Percentiles rank a stretch among this genome's conserved stretches.
phyloP scores from a whole-genome alignment of 305 asterid species.

The Fraxinus greggii region DNA sequence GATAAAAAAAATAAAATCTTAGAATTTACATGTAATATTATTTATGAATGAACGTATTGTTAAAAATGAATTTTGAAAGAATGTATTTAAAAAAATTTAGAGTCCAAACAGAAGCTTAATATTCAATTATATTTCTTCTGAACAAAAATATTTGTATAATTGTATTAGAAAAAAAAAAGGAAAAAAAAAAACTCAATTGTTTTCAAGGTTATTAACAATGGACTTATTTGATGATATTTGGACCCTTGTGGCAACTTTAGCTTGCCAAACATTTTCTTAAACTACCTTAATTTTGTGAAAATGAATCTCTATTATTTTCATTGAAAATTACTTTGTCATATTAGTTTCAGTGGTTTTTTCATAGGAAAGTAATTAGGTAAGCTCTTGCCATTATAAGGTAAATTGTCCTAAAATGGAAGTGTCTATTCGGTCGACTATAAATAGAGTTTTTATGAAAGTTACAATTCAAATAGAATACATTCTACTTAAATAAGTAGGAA shows the following conservation, averaged over 20 bases:
- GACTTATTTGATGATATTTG: neutral
- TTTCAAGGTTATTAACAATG: too few relatives aligned
- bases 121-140: too few relatives aligned
- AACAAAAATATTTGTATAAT: too few relatives aligned
- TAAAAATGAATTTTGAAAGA: too few relatives aligned
- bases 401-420: neutral
- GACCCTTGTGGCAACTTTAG: neutral
- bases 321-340: neutral
- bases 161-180: too few relatives aligned
- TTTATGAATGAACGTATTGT: too few relatives aligned
- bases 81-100: too few relatives aligned
- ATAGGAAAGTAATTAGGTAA: neutral
- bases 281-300: neutral
- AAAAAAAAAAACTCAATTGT: neutral
- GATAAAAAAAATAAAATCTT: too few relatives aligned
- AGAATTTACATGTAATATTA: too few relatives aligned
- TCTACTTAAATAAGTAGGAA: too few relatives aligned
- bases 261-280: neutral
- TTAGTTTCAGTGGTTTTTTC: neutral
- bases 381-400: neutral
- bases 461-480: too few relatives aligned
- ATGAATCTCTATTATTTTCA: neutral
- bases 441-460: neutral
- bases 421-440: neutral
- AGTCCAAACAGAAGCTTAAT: too few relatives aligned